phyloP scores from a whole-genome alignment of 345 rosid genomes.

The Limnanthes douglasii region DNA sequence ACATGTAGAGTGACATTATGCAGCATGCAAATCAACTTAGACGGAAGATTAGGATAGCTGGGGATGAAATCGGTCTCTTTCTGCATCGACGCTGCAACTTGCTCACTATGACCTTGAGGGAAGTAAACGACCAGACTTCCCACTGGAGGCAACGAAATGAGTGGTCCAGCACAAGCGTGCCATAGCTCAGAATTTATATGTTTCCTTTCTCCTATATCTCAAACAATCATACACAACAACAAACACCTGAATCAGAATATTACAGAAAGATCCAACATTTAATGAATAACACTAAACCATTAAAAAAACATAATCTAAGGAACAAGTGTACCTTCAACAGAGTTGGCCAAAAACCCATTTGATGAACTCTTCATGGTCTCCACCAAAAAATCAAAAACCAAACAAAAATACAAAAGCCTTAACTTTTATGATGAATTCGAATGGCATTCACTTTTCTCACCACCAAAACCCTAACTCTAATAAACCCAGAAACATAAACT shows the following conservation, averaged over 20 bases:
- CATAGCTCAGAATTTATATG: conserved; percentile 76
- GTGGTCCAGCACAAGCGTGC: conserved; percentile 97
- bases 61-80: conserved; percentile 33
- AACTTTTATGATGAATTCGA: too few species aligned
- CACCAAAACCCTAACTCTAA: too few species aligned
- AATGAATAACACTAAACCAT: neutral
- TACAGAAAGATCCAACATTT: neutral
- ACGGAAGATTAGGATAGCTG: conserved; percentile 45
- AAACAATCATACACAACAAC: conserved; percentile 7
- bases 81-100: conserved; percentile 75
- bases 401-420: too few species aligned
- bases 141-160: conserved; percentile 67
- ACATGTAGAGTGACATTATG: conserved; percentile 66
- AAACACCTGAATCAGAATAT: conserved; percentile 7
- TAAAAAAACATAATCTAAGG: neutral
- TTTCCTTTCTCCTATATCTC: conserved; percentile 52
- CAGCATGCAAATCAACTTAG: conserved; percentile 56
- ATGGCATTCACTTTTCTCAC: too few species aligned
- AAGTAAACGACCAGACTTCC: conserved; percentile 88
- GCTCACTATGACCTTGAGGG: conserved; percentile 95
- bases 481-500: too few species aligned
- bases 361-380: conserved; percentile 84
- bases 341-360: conserved; percentile 54
- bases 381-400: too few species aligned
- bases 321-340: conserved; percentile 48